Base-by-base conservation (phyloP, 2,329 filamentous ascomycete genomes). In the Ophiocordyceps sinensis region DNA sequence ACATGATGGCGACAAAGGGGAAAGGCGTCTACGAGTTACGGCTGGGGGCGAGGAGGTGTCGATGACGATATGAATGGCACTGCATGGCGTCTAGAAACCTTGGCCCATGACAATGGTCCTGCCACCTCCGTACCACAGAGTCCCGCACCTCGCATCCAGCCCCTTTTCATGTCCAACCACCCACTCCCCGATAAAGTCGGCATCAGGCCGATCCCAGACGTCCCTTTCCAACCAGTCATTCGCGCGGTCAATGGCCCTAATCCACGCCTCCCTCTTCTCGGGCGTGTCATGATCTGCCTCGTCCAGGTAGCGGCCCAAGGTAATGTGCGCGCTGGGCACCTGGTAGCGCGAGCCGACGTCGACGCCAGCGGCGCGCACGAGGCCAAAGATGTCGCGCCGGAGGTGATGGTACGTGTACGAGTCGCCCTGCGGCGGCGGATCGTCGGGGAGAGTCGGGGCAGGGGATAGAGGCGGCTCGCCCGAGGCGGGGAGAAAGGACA, bases 351-450 rank as follows among this genome's bases (percentile, higher is more conserved):
- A 85, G 19, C 71, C 80, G 29, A 94, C 71, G 14, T 71, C 63
- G n/a, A 89, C 66, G 1, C 83, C 84, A 0, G 77, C 70, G 4
- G 63, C 64, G 37, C 67, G 64, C 4, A 76, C 73, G 23, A 76
- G 64, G 38, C 72, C 66, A 56, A 80, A 91, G 12, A 93, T 57
- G 54, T 94, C 86, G 4, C 81, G 73, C 3, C 89, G 78, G 9
- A 96, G 74, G 59, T 96, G 89, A 56, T 95, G 89, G 58, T 95
- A 95, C 0, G 83, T 88, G 61, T 85, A 95, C 1, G 50, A 53
- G 49, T 91, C 82, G 15, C 75, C 70, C 32, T 69, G 61, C 14
- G 65, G 56, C 13, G 59, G 59, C 36, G 53, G 50, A n/a, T 51
- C 47, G 28, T 63, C 59, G 1, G 66, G 62, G 5, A 58, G 55